Conservation (phyloP, 106 monocot genomes). For the Dendrobium nobile region DNA sequence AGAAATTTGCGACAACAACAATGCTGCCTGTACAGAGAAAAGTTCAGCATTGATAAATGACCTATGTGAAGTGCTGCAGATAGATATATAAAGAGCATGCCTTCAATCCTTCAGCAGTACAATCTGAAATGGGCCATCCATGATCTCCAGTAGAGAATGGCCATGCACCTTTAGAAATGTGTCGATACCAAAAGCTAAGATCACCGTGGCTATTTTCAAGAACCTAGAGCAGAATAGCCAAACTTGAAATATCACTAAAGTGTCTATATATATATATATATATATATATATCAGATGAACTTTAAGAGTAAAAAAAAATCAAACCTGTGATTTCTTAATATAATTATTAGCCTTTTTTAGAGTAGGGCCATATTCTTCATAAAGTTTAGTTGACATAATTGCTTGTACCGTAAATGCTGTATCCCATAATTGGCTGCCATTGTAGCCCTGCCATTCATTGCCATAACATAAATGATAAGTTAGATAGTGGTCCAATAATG, state of each 20-base stretch:
- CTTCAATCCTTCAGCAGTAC: slow-evolving; percentile 80
- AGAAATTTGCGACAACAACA: slow-evolving; percentile 62
- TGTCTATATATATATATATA: no score
- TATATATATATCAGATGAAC: background rate
- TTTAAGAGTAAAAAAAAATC: background rate
- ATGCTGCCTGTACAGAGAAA: slow-evolving; percentile 44
- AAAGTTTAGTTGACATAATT: slow-evolving; percentile 53
- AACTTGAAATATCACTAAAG: background rate
- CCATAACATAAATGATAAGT: slow-evolving; percentile 2
- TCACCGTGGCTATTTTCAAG: slow-evolving; percentile 68
- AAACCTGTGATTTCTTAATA: slow-evolving; percentile 77
- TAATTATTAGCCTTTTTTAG: slow-evolving; percentile 65
- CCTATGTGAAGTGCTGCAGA: background rate
- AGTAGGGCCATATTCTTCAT: slow-evolving; percentile 51
- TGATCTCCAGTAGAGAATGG: slow-evolving; percentile 85
- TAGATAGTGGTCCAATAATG: background rate
- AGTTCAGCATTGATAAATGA: background rate
- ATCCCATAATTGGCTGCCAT: slow-evolving; percentile 95
- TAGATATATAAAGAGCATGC: slow-evolving; percentile 16
- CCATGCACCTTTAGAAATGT: slow-evolving; percentile 92
- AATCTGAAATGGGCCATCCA: slow-evolving; percentile 90
- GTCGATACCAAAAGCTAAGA: slow-evolving; percentile 78
- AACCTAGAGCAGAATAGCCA: slow-evolving; percentile 33
- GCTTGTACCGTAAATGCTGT: slow-evolving; percentile 83
- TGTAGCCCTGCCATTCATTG: slow-evolving; percentile 39